phyloP scores from a whole-genome alignment of 1,284 basidiomycete species.

The Melampsora larici-populina region DNA sequence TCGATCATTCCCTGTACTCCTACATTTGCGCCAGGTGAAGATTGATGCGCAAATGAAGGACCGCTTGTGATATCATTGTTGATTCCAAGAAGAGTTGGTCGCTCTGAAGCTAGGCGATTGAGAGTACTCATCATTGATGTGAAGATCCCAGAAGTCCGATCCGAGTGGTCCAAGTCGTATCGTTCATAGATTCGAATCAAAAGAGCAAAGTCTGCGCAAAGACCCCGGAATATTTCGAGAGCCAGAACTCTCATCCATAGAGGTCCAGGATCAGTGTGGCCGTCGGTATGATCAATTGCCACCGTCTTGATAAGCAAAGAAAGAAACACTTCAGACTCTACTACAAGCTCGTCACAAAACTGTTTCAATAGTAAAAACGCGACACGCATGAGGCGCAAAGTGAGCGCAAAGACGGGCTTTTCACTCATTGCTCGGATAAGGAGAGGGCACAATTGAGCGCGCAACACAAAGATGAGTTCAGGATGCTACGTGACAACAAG shows the following conservation, averaged over 20 bases:
- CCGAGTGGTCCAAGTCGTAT: constrained; percentile 63
- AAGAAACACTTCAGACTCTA: constrained; percentile 79
- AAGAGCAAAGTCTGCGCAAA: constrained; percentile 77
- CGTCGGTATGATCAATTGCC: constrained; percentile 51
- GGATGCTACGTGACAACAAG: constrained; percentile 61
- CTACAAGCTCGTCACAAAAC: constrained; percentile 73
- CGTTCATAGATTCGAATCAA: constrained; percentile 75
- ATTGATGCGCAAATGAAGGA: constrained; percentile 28
- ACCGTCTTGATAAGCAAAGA: constrained; percentile 74
- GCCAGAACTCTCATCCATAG: constrained; percentile 83
- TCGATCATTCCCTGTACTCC: constrained; percentile 66
- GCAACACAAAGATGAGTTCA: constrained; percentile 77
- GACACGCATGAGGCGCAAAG: constrained; percentile 83
- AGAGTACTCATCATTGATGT: constrained; percentile 73
- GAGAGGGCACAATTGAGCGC: constrained; percentile 82
- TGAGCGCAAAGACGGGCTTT: constrained; percentile 77
- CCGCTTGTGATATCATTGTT: constrained; percentile 51
- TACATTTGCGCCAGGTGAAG: constrained; percentile 4
- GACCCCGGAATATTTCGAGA: constrained; percentile 82
- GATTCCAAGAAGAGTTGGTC: constrained; percentile 74
- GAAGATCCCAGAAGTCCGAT: constrained; percentile 63
- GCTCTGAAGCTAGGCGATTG: constrained; percentile 79
- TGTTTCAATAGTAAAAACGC: constrained; percentile 89
- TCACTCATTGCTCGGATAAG: constrained; percentile 81
- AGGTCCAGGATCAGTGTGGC: constrained; percentile 54